Conservation (phyloP, 768 basidiomycete genomes). For the Amylocystis lapponica region DNA sequence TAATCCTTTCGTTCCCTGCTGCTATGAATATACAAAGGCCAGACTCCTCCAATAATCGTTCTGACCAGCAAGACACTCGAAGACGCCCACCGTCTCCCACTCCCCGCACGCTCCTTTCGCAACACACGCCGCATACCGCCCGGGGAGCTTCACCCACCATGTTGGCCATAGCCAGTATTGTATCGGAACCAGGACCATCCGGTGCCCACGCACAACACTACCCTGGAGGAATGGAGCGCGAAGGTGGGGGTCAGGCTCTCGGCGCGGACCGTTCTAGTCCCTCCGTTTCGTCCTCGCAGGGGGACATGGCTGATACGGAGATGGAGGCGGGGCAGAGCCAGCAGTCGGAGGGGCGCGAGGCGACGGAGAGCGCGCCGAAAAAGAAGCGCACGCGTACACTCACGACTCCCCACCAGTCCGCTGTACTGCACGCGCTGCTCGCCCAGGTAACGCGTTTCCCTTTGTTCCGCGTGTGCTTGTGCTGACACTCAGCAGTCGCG, state of each 20-base stretch:
- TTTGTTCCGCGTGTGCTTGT: not conserved
- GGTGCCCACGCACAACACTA: not conserved
- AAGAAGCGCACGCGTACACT: constrained; percentile 80
- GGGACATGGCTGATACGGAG: constrained; percentile 52
- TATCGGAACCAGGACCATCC: no score
- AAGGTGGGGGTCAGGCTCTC: not conserved
- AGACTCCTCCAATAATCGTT: constrained; percentile 9
- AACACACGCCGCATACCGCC: constrained; percentile 3
- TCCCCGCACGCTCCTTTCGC: constrained; percentile 11
- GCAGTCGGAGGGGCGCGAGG: constrained; percentile 31
- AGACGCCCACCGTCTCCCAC: constrained; percentile 9
- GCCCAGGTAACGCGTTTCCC: constrained; percentile 53
- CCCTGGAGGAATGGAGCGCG: not conserved
- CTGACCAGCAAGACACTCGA: constrained; percentile 7
- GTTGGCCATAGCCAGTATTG: not conserved
- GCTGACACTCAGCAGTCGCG: constrained; percentile 51
- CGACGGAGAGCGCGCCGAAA: constrained; percentile 41
- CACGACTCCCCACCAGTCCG: constrained; percentile 84
- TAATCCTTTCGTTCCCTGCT: constrained; percentile 7
- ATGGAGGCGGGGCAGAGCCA: constrained; percentile 41
- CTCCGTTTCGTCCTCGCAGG: constrained; percentile 25
- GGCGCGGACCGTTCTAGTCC: constrained; percentile 18
- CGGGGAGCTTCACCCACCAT: constrained; percentile 10
- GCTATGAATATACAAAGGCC: not conserved
- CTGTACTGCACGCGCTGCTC: constrained; percentile 81